phyloP scores from a whole-genome alignment of 306 rosid genomes.

The Vigna hirtella region DNA sequence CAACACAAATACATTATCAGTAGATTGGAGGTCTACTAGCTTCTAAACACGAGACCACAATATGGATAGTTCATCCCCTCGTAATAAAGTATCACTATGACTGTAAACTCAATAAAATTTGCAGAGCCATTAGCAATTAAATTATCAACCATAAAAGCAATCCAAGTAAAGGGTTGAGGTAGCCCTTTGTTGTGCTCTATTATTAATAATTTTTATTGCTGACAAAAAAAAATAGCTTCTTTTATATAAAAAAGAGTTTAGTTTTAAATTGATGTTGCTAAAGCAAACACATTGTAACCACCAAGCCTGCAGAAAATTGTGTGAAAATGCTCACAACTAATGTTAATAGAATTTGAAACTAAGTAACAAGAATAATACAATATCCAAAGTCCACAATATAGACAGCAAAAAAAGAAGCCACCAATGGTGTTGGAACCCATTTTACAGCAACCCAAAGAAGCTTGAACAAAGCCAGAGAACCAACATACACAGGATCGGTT shows the following conservation, averaged over 20 bases:
- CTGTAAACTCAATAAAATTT: slow-evolving; percentile 1
- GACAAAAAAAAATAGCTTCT: no score
- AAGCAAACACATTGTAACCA: background rate
- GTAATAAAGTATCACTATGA: background rate
- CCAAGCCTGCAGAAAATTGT: background rate
- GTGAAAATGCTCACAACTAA: background rate
- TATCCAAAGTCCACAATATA: background rate
- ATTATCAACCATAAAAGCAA: slow-evolving; percentile 21
- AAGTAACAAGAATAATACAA: background rate
- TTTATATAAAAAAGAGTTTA: background rate
- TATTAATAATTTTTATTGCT: no score
- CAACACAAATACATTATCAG: slow-evolving; percentile 47
- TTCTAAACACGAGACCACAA: slow-evolving; percentile 19
- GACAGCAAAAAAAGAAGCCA: slow-evolving; percentile 1
- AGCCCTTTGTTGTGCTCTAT: no score
- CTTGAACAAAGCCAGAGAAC: slow-evolving; percentile 24
- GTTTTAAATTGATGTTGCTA: slow-evolving; percentile 14
- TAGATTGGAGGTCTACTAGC: slow-evolving; percentile 17
- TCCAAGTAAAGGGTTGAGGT: background rate
- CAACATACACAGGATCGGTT: slow-evolving; percentile 9
- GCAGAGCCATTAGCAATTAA: background rate
- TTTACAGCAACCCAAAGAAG: slow-evolving; percentile 14
- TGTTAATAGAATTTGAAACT: background rate
- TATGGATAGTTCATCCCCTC: slow-evolving; percentile 16
- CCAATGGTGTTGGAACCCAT: slow-evolving; percentile 3